Conservation (phyloP, 2,329 filamentous ascomycete genomes). For the Fusarium gaditjirri region DNA sequence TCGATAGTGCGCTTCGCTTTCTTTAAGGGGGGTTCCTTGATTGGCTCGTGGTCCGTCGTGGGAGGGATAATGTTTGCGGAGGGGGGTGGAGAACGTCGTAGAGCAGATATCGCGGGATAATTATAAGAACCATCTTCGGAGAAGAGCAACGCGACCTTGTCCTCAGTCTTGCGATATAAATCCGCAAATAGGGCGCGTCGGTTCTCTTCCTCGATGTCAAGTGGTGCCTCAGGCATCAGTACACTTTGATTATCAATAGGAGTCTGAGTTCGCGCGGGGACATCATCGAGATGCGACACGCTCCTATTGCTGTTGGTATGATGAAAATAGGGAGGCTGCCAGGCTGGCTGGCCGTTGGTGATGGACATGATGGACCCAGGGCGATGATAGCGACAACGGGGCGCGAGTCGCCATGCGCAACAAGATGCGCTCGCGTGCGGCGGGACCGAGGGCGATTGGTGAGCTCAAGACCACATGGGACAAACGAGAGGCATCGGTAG, state of each 20-base stretch:
- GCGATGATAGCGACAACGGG: constrained; percentile 60
- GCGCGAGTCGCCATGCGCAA: constrained; percentile 67
- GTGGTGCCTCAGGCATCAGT: constrained; percentile 70
- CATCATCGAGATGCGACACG: constrained; percentile 71
- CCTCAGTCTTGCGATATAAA: constrained; percentile 80
- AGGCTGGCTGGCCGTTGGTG: constrained; percentile 72
- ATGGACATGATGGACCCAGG: constrained; percentile 70
- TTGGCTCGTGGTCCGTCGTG: constrained; percentile 67
- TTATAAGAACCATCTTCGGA: constrained; percentile 65
- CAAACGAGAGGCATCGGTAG: constrained; percentile 62
- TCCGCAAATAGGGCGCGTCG: constrained; percentile 80
- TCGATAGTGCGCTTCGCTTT: constrained; percentile 81
- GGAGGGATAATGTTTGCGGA: constrained; percentile 59
- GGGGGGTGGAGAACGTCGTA: constrained; percentile 56
- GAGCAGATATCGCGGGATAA: constrained; percentile 62
- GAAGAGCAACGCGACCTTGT: constrained; percentile 82
- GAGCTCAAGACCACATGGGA: constrained; percentile 61
- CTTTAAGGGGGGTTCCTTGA: constrained; percentile 73
- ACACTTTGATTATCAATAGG: constrained; percentile 60
- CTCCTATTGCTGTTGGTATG: constrained; percentile 59
- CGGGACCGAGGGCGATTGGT: constrained; percentile 58
- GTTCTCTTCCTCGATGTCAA: constrained; percentile 73
- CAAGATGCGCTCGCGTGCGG: constrained; percentile 62
- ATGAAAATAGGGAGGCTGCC: constrained; percentile 68
- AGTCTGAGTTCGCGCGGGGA: constrained; percentile 61